These are phyloP conservation scores for Pseudogymnoascus sp. DNA, from an alignment of 2,329 filamentous ascomycete genomes.

Conservation along the genomic window DNA sequence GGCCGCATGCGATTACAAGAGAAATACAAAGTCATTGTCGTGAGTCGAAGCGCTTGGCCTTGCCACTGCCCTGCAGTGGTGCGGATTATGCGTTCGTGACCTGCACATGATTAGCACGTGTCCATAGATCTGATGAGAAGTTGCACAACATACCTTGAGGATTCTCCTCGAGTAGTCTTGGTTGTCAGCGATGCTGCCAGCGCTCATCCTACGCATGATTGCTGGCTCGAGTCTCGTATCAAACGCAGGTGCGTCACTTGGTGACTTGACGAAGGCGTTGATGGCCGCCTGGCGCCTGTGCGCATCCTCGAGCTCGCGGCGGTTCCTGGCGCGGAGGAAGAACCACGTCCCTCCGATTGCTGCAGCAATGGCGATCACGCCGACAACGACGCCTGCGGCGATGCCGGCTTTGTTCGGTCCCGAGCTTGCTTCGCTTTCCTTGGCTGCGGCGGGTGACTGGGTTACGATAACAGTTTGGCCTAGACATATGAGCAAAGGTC, in stretches of 20 bases:
- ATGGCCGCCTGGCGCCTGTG: slow-evolving; percentile 74
- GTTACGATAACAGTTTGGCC: background rate
- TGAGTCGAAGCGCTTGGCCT: slow-evolving; percentile 1
- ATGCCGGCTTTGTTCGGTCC: slow-evolving; percentile 72
- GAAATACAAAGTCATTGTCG: slow-evolving; percentile 8
- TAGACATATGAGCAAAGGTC: background rate
- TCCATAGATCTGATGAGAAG: slow-evolving; percentile 15
- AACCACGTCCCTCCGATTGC: slow-evolving; percentile 65
- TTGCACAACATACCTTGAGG: slow-evolving; percentile 68
- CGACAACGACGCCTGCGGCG: slow-evolving; percentile 80
- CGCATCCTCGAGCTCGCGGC: slow-evolving; percentile 73
- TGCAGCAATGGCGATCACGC: slow-evolving; percentile 61
- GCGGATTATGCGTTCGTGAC: slow-evolving; percentile 8
- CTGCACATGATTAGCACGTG: background rate
- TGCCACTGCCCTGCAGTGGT: background rate
- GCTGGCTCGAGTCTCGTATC: slow-evolving; percentile 81
- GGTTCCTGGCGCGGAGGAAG: slow-evolving; percentile 66
- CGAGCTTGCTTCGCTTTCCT: background rate
- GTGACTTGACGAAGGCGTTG: slow-evolving; percentile 66
- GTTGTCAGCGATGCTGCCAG: slow-evolving; percentile 94
- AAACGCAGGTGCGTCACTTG: slow-evolving; percentile 60
- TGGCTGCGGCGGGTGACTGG: background rate
- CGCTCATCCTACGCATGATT: slow-evolving; percentile 78
- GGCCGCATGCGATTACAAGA: slow-evolving; percentile 1
- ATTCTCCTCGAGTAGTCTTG: slow-evolving; percentile 95